Evolutionary conservation across 192 early-diverging fungal genomes (phyloP).

Genomic region (Coemansia sp.): DNA sequence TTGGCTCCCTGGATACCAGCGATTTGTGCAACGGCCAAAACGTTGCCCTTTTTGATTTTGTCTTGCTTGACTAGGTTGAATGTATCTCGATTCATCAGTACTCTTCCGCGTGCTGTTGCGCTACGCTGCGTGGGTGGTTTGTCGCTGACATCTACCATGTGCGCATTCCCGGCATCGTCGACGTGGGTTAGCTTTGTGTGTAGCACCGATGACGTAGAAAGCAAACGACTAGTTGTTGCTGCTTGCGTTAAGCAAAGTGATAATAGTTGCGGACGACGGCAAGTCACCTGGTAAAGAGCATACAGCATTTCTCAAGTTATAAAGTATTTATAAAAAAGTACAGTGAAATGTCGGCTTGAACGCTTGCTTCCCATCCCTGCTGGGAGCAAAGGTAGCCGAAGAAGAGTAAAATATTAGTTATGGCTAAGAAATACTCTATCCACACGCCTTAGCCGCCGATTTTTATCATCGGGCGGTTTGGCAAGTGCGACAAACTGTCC

Average conservation of each 20-base stretch:
- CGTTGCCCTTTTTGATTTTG: conserved; percentile 83
- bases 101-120: conserved; percentile 72
- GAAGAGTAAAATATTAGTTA: neutral
- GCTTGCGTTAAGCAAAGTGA: neutral
- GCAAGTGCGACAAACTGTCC: conserved; percentile 74
- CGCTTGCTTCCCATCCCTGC: neutral
- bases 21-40: conserved; percentile 80
- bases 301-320: neutral
- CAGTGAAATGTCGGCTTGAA: neutral
- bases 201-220: neutral
- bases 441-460: conserved; percentile 76
- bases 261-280: neutral
- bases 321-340: neutral
- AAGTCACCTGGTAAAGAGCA: neutral
- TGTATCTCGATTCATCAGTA: conserved; percentile 67
- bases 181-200: conserved; percentile 68
- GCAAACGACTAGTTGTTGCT: neutral
- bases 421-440: neutral
- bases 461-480: conserved; percentile 93
- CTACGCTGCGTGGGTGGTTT: conserved; percentile 71
- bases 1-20: conserved; percentile 93
- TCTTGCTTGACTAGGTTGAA: conserved; percentile 67
- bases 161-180: conserved; percentile 71
- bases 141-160: conserved; percentile 85
- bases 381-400: neutral